Conservation (phyloP, 1,139 yeast species). For the Hanseniaspora sp. region DNA sequence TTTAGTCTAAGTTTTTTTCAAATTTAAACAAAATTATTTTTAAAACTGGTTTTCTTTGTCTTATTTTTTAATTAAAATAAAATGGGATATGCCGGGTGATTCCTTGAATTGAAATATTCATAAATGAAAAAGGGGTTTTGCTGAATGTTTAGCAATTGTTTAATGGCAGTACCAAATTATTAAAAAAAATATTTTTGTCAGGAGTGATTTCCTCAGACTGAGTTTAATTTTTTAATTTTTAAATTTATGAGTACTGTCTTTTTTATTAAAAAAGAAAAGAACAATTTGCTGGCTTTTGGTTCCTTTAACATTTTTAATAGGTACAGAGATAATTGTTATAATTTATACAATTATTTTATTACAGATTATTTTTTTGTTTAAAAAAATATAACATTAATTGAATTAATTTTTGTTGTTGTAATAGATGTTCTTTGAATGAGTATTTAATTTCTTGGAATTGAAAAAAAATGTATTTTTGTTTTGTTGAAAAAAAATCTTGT, state of each 20-base stretch:
- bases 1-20: no score
- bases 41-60: constrained; percentile 12
- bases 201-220: constrained; percentile 15
- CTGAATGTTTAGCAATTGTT: not conserved
- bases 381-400: no score
- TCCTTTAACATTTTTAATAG: no score
- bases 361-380: no score
- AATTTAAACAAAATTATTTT: not conserved
- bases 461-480: constrained; percentile 26
- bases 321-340: no score
- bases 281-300: no score
- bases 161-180: not conserved
- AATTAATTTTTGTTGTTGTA: no score
- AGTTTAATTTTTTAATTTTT: not conserved
- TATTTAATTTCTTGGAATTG: no score
- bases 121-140: not conserved
- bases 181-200: not conserved
- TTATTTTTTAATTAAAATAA: not conserved
- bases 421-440: no score
- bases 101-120: constrained; percentile 7
- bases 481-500: no score
- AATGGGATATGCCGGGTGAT: constrained; percentile 16
- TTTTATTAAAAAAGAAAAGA: not conserved
- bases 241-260: not conserved
- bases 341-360: no score